These are phyloP conservation scores for Acer saccharum DNA, from an alignment of 345 rosid species.

Conservation along the genomic window DNA sequence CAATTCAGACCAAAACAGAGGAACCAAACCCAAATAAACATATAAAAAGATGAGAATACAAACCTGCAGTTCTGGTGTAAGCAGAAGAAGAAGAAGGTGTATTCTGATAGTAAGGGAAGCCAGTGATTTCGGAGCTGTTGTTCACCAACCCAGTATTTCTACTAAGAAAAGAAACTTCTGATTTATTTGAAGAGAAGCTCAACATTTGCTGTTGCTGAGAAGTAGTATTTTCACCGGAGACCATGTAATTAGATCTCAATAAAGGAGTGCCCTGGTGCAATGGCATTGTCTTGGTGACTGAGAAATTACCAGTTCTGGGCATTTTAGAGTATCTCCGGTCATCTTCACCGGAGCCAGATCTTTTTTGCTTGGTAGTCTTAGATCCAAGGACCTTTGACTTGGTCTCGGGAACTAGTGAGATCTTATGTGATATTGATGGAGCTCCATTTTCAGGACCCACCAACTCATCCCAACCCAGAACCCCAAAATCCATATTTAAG, in stretches of 20 bases:
- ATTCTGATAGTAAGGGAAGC: conserved; percentile 37
- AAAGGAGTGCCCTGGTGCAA: conserved; percentile 46
- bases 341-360: conserved; percentile 49
- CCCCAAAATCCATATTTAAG: conserved; percentile 52
- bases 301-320: conserved; percentile 38
- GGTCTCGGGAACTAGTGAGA: conserved; percentile 20
- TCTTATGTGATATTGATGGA: conserved; percentile 19
- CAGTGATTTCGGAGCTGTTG: conserved; percentile 35
- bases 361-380: conserved; percentile 41
- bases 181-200: conserved; percentile 55
- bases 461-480: conserved; percentile 48
- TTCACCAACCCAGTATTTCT: conserved; percentile 36
- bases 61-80: conserved; percentile 46
- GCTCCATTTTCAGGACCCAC: conserved; percentile 42
- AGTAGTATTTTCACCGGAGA: conserved; percentile 21
- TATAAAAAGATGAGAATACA: not conserved
- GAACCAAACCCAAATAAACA: not conserved
- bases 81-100: conserved; percentile 16
- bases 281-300: conserved; percentile 40
- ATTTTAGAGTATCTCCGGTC: conserved; percentile 40
- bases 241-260: conserved; percentile 52
- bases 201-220: conserved; percentile 50
- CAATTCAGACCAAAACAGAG: conserved; percentile 5
- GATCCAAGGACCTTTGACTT: conserved; percentile 38
- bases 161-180: conserved; percentile 37